Evolutionary conservation across 2,329 filamentous ascomycete species (phyloP).

Genomic region (Beauveria brongniartii): DNA sequence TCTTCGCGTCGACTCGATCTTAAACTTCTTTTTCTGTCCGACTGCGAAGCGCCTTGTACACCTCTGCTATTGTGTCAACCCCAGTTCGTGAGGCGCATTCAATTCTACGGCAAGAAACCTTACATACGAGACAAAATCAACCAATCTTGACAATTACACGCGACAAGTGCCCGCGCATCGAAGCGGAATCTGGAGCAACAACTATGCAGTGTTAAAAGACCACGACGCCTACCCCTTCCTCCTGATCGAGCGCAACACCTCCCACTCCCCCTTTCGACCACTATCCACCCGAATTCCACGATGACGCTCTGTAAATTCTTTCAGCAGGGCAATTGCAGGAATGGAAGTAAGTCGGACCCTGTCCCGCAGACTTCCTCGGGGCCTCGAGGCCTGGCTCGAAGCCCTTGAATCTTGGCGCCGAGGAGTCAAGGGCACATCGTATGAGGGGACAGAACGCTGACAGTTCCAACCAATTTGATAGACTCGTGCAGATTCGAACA

Average conservation of each 20-base stretch:
- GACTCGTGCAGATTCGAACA: constrained; percentile 49
- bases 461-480: constrained; percentile 19
- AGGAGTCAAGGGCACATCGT: background rate
- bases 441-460: background rate
- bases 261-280: background rate
- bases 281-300: constrained; percentile 10
- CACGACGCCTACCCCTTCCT: background rate
- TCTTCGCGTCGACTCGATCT: background rate
- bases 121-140: background rate
- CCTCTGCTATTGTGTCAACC: background rate
- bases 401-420: background rate
- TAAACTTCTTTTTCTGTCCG: background rate
- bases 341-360: constrained; percentile 35
- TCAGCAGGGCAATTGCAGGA: constrained; percentile 44
- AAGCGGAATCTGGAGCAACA: background rate
- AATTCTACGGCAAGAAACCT: background rate
- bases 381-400: background rate
- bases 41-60: background rate
- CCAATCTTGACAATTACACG: background rate
- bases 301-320: constrained; percentile 42
- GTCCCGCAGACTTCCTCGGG: background rate
- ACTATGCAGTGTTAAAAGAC: background rate
- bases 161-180: background rate
- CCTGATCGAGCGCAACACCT: background rate
- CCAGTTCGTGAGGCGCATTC: background rate